Evolutionary conservation across 164 flowering plant genomes (phyloP), one percentile per base, ranked within the genome.

Genomic region (Sedum album): DNA sequence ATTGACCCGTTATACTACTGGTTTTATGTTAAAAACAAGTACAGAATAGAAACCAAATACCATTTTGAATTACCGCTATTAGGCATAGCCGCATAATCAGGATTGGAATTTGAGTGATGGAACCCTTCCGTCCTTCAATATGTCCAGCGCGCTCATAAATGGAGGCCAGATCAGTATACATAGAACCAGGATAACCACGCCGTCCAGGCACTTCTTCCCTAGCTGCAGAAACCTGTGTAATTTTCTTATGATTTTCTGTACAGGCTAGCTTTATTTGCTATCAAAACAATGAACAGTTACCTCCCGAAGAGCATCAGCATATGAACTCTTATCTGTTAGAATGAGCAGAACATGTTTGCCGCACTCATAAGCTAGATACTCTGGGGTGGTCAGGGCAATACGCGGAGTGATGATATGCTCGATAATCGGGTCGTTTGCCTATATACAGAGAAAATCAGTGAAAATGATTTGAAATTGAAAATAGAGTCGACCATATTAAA

Each of bases 281-380:
- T 42, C 31, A 20, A 57, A 2, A 33, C 26, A 35, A 51, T 31
- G 44, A 25, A 31, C 15, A 15, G 17, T 73, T 79, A 90, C 96
- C 96, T 93, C 98, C 79, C 98, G 95, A 73, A 93, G 92, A 71
- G 98, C 98, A 85, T 93, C 98, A 67, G 98, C 98, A 83, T 93
- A 93, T 46, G 98, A 93, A 71, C 98, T 93, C 98, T 90, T 93
- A 73, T 93, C 98, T 15, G 98, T 93, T 49, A 93, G 79, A 66
- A 93, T 93, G 80, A 93, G 96, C 60, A 93, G 86, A 68, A 94
- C 97, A 71, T 94, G 99, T 83, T 94, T 94, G 74, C 99, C 99
- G 61, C 97, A 94, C 79, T 91, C 99, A 82, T 94, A 91, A 39
- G 99, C 99, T 78, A 91, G 79, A 79, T 87, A 91, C 73, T 91